phyloP scores from a whole-genome alignment of 1,284 basidiomycete species.

The Takashimella koratensis region DNA sequence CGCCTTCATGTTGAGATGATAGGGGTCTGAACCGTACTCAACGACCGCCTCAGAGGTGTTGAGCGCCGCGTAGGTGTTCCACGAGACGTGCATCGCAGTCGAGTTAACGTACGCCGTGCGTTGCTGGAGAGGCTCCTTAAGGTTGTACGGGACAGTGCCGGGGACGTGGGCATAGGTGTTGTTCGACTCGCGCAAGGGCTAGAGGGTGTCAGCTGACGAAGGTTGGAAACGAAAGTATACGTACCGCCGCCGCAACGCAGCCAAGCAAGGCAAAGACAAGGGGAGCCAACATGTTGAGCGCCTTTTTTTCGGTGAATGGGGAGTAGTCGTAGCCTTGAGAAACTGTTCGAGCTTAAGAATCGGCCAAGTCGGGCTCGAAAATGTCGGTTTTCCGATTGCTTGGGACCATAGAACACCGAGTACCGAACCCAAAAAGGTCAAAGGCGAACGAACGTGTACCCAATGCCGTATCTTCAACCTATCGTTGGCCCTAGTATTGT shows the following conservation, averaged over 20 bases:
- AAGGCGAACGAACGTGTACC: too few species aligned
- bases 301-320: too few species aligned
- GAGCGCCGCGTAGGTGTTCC: constrained; percentile 1
- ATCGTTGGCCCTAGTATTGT: too few species aligned
- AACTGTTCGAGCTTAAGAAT: too few species aligned
- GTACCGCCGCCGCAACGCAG: background rate
- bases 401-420: too few species aligned
- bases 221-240: background rate
- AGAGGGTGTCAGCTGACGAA: background rate
- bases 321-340: too few species aligned
- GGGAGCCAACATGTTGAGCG: background rate
- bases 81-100: background rate
- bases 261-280: background rate
- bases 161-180: background rate
- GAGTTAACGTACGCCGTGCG: background rate
- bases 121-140: constrained; percentile 1
- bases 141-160: background rate
- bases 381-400: too few species aligned
- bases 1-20: background rate
- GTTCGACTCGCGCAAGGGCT: background rate
- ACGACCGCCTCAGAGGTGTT: background rate
- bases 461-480: too few species aligned
- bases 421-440: too few species aligned
- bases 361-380: too few species aligned
- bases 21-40: background rate